phyloP scores from a whole-genome alignment of 495 filamentous ascomycete genomes.

The Opeltia flavorubescens region DNA sequence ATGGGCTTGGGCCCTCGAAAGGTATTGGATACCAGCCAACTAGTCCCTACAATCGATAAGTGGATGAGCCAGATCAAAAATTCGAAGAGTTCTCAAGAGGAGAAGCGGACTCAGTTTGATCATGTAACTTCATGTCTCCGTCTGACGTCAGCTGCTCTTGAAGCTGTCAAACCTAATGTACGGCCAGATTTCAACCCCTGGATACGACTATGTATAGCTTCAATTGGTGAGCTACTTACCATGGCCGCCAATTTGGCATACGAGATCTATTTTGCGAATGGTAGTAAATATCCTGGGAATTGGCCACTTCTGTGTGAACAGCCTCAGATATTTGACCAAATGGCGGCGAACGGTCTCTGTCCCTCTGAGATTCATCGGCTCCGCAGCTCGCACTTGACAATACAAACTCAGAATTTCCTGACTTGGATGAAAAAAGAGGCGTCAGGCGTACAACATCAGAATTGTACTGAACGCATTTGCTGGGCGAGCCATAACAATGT shows the following conservation, averaged over 20 bases:
- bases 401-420: conserved; percentile 5
- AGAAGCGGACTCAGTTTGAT: not conserved
- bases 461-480: not conserved
- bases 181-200: not conserved
- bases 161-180: not conserved
- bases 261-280: not conserved
- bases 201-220: not conserved
- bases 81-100: not conserved
- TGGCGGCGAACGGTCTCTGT: not conserved
- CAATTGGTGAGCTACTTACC: not conserved
- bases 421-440: not conserved
- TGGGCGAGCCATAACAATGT: not conserved
- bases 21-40: not conserved
- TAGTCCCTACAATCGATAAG: not conserved
- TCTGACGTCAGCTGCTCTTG: not conserved
- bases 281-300: not conserved
- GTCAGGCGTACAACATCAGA: not conserved
- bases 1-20: not conserved
- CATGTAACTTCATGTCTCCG: not conserved
- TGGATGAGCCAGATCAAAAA: not conserved
- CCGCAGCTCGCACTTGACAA: not conserved
- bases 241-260: not conserved
- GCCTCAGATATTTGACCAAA: not conserved
- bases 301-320: not conserved
- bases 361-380: not conserved